Percentiles rank a stretch among this genome's conserved stretches.
These are phyloP conservation scores for Termitomyces sp. DNA, from an alignment of 768 basidiomycete genomes.

Conservation along the genomic window DNA sequence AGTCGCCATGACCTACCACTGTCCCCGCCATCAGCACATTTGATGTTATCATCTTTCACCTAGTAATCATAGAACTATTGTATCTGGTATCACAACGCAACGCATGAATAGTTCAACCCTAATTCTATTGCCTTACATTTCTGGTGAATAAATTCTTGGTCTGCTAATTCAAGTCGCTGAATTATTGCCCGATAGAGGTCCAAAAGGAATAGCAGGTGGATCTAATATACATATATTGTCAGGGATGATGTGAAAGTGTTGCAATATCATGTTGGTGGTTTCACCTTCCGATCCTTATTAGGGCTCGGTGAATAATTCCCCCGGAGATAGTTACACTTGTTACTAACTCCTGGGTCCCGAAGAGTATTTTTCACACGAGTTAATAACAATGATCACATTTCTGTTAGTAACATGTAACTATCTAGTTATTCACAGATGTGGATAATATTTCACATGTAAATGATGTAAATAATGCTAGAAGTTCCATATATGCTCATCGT, in stretches of 20 bases:
- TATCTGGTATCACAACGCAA: not conserved
- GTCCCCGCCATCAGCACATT: conserved; percentile 12
- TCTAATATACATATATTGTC: too few species aligned
- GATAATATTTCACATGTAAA: not conserved
- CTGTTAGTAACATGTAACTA: conserved; percentile 1
- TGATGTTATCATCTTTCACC: conserved; percentile 10
- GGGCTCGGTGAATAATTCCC: not conserved
- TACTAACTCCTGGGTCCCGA: not conserved
- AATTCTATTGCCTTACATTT: not conserved
- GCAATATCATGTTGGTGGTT: too few species aligned
- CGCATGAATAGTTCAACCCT: not conserved
- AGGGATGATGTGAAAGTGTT: too few species aligned
- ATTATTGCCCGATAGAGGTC: too few species aligned
- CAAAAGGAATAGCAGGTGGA: too few species aligned
- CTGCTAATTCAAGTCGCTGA: too few species aligned
- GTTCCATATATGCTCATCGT: too few species aligned
- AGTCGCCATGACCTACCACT: conserved; percentile 15
- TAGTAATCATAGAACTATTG: not conserved
- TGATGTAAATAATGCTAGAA: too few species aligned
- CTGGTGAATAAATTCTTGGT: not conserved
- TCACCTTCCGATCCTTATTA: too few species aligned
- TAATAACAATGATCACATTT: conserved; percentile 5
- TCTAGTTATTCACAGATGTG: not conserved
- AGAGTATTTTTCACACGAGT: conserved; percentile 3
- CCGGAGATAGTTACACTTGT: conserved; percentile 2